Evolutionary conservation across 768 basidiomycete species (phyloP).

Genomic region (Cystofilobasidium capitatum): DNA sequence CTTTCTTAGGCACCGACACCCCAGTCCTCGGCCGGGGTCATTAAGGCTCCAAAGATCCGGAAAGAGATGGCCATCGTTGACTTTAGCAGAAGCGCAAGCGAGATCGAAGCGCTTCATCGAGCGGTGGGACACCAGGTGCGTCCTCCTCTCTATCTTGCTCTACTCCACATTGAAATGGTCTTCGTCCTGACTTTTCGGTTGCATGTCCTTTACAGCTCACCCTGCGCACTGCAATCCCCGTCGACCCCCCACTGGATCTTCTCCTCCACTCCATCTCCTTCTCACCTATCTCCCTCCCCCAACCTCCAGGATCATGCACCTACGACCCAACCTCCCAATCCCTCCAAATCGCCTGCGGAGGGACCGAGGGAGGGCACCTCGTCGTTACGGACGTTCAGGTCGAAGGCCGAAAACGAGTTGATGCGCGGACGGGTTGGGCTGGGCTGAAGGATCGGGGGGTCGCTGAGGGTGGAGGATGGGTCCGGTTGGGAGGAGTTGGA

Average conservation of each 20-base stretch:
- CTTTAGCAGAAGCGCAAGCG: constrained; percentile 53
- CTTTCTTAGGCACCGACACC: constrained; percentile 46
- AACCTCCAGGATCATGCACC: neutral
- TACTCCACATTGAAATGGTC: too few species aligned
- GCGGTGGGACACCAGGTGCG: constrained; percentile 63
- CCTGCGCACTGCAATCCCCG: constrained; percentile 7
- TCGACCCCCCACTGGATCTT: neutral
- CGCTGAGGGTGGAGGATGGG: neutral
- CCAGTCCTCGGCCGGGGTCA: constrained; percentile 45
- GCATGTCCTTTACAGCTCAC: neutral
- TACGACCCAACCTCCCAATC: neutral
- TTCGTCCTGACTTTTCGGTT: neutral
- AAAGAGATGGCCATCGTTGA: constrained; percentile 49
- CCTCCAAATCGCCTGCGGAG: neutral
- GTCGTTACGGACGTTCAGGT: neutral
- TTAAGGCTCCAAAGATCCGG: constrained; percentile 55
- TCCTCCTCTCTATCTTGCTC: neutral
- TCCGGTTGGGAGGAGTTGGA: neutral
- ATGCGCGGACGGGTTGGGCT: neutral
- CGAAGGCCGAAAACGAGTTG: neutral
- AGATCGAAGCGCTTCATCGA: constrained; percentile 50
- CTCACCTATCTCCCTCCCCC: neutral
- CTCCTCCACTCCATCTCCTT: neutral
- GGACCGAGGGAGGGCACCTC: neutral
- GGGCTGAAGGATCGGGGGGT: neutral